Evolutionary conservation across 2,329 filamentous ascomycete genomes (phyloP).

Genomic region (Fusarium pseudonygamai): DNA sequence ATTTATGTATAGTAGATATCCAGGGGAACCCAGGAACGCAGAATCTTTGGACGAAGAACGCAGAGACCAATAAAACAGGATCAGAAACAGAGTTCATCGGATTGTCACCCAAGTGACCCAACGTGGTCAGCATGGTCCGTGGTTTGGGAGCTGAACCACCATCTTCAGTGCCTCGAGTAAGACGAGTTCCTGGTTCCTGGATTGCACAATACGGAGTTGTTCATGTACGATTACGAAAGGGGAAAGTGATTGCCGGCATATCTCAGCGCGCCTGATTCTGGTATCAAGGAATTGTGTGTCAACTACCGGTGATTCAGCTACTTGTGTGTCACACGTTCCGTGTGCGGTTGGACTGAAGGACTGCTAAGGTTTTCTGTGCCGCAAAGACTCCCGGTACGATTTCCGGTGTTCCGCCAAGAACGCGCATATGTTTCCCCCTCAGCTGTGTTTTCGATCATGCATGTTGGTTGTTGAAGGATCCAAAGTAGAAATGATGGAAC

Average conservation of each 20-base stretch:
- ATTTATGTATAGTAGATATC: slow-evolving; percentile 18
- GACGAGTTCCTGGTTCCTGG: slow-evolving; percentile 14
- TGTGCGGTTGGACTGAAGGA: neutral
- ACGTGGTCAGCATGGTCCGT: neutral
- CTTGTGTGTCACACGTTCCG: slow-evolving; percentile 6
- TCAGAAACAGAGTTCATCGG: slow-evolving; percentile 18
- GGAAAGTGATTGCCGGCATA: slow-evolving; percentile 10
- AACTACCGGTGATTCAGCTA: slow-evolving; percentile 15
- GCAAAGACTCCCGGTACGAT: neutral
- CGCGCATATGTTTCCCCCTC: neutral
- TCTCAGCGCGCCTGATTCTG: neutral
- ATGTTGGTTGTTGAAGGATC: neutral
- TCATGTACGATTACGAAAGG: neutral
- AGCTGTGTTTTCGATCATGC: neutral
- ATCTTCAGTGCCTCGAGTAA: neutral
- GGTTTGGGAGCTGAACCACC: slow-evolving; percentile 27
- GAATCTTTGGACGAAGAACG: neutral
- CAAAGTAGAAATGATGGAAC: slow-evolving; percentile 1
- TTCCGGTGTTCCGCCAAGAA: neutral
- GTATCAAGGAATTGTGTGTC: neutral
- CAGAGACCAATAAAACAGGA: neutral
- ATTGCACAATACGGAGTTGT: neutral
- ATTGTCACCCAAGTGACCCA: slow-evolving; percentile 1
- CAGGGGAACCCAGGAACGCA: slow-evolving; percentile 2
- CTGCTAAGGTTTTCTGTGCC: neutral